Conservation (phyloP, 805 yeast genomes). For the Henningerozyma blattae region DNA sequence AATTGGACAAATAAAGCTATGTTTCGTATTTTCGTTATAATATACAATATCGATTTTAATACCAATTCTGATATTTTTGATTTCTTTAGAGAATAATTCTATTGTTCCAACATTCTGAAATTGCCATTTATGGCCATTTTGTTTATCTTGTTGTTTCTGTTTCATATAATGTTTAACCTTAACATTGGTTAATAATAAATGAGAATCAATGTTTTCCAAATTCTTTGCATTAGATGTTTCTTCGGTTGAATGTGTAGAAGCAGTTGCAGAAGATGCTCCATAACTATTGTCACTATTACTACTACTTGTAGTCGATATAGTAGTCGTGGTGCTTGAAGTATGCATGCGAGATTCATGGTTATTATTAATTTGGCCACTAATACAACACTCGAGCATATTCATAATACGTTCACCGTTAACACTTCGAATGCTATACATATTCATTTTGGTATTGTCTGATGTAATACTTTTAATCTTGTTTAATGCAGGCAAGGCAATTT, state of each 20-base stretch:
- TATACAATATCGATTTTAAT: conserved; percentile 8
- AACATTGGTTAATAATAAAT: conserved; percentile 12
- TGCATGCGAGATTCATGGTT: no score
- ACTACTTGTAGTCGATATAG: conserved; percentile 6
- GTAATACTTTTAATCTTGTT: conserved; percentile 7
- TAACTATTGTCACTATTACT: background rate
- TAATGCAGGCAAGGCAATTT: conserved; percentile 11
- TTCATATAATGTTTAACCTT: conserved; percentile 10
- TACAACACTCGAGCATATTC: conserved; percentile 13
- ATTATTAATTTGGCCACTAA: conserved; percentile 6
- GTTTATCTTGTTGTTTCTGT: conserved; percentile 11
- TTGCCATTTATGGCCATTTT: conserved; percentile 13
- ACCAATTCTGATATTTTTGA: conserved; percentile 7
- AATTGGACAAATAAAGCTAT: conserved; percentile 5
- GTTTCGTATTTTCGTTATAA: background rate
- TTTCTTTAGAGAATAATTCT: conserved; percentile 14
- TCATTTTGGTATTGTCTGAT: conserved; percentile 2
- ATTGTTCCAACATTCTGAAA: conserved; percentile 7
- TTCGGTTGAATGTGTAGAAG: conserved; percentile 15
- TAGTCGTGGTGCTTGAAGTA: background rate
- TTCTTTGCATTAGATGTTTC: conserved; percentile 8
- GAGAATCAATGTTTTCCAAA: conserved; percentile 2
- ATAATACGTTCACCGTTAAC: conserved; percentile 10
- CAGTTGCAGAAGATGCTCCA: conserved; percentile 10
- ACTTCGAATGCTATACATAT: conserved; percentile 16